These are phyloP conservation scores for Lithospermum erythrorhizon DNA, from an alignment of 257 asterid species.

Conservation along the genomic window DNA sequence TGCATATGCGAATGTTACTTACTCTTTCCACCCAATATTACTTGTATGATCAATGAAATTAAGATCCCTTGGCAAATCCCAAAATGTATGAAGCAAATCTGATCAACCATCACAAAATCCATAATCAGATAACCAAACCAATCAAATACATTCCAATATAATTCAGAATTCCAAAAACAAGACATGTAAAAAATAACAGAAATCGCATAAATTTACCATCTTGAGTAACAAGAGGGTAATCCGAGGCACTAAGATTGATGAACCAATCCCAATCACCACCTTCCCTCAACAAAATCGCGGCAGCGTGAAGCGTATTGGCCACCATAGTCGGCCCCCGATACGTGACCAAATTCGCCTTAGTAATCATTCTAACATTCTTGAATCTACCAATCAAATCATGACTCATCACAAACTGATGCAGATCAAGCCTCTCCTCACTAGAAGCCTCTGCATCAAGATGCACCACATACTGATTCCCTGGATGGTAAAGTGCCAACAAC, in stretches of 20 bases:
- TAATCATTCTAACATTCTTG: slow-evolving; percentile 74
- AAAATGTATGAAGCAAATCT: slow-evolving; percentile 92
- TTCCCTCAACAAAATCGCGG: slow-evolving; percentile 74
- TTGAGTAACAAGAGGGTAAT: slow-evolving; percentile 87
- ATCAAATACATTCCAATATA: not conserved
- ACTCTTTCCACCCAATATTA: slow-evolving; percentile 98
- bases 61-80: slow-evolving; percentile 79
- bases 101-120: slow-evolving; percentile 15
- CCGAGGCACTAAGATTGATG: slow-evolving; percentile 85
- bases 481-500: slow-evolving; percentile 70
- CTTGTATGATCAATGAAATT: slow-evolving; percentile 95
- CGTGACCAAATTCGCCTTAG: slow-evolving; percentile 81
- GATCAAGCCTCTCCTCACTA: slow-evolving; percentile 67
- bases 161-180: slow-evolving; percentile 1
- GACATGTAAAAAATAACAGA: not conserved
- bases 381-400: slow-evolving; percentile 35
- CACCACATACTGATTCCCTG: slow-evolving; percentile 70
- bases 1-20: slow-evolving; percentile 18
- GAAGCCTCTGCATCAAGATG: slow-evolving; percentile 89
- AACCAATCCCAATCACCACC: slow-evolving; percentile 99
- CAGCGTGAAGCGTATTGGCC: slow-evolving; percentile 88
- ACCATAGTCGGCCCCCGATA: slow-evolving; percentile 98
- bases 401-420: slow-evolving; percentile 34
- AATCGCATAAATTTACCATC: slow-evolving; percentile 42
- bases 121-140: slow-evolving; percentile 8